Percentiles rank a stretch among this genome's conserved stretches.
Conservation (phyloP, 192 early-diverging fungal genomes). For the Coemansia sp. region DNA sequence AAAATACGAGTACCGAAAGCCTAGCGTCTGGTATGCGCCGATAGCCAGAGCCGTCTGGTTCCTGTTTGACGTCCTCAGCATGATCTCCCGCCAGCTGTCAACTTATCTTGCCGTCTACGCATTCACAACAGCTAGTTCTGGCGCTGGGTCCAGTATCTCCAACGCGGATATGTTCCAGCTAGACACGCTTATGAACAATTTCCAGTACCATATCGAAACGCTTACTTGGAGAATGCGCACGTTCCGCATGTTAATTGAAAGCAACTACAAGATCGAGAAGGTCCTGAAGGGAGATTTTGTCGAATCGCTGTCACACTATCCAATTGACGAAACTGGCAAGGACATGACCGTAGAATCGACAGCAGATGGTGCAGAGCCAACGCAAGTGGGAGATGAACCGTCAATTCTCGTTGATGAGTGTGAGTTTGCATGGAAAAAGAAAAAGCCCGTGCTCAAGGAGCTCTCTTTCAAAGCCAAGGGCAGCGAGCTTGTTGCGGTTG, state of each 20-base stretch:
- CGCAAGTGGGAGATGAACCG: neutral
- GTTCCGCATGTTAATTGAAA: conserved; percentile 1
- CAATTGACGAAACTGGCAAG: neutral
- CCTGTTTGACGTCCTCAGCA: conserved; percentile 4
- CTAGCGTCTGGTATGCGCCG: conserved; percentile 37
- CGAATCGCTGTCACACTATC: conserved; percentile 8
- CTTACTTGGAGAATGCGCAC: conserved; percentile 2
- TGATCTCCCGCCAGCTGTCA: conserved; percentile 13
- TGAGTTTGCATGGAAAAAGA: conserved; percentile 29
- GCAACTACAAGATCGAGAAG: conserved; percentile 16
- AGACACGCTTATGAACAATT: conserved; percentile 6
- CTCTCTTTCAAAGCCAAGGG: conserved; percentile 55
- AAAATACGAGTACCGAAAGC: neutral
- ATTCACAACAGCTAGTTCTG: conserved; percentile 5
- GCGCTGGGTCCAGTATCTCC: neutral
- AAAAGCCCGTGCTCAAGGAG: conserved; percentile 20
- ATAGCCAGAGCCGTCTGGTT: conserved; percentile 19
- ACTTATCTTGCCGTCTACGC: conserved; percentile 22
- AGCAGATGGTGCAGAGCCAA: neutral
- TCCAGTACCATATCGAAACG: conserved; percentile 2
- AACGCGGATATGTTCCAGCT: conserved; percentile 39
- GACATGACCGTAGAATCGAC: neutral
- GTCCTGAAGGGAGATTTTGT: conserved; percentile 26
- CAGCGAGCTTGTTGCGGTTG: conserved; percentile 71
- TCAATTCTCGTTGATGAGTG: conserved; percentile 18